phyloP scores from a whole-genome alignment of 257 asterid species.

The Ligustrum vulgare region DNA sequence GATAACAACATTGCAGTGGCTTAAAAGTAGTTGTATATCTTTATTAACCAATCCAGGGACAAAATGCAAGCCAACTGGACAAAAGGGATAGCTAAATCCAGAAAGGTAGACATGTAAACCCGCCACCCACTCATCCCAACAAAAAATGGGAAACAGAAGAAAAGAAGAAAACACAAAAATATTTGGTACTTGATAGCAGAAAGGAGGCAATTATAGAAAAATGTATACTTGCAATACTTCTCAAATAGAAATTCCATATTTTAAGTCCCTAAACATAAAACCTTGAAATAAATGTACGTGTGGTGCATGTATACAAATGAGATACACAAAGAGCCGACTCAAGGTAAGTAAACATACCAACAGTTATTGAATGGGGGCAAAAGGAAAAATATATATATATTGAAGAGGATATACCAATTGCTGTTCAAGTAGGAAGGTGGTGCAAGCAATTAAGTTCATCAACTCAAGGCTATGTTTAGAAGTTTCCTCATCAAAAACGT shows the following conservation, averaged over 20 bases:
- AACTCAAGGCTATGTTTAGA: conserved; percentile 60
- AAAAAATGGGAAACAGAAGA: not conserved
- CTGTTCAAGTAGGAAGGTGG: conserved; percentile 80
- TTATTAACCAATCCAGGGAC: conserved; percentile 2
- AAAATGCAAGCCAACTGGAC: conserved; percentile 17
- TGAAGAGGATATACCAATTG: conserved; percentile 60
- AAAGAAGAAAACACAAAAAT: not conserved
- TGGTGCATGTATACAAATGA: conserved; percentile 1
- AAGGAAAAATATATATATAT: too few species aligned
- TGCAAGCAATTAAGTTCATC: conserved; percentile 77
- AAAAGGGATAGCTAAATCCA: not conserved
- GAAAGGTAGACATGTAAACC: not conserved
- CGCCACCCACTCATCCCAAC: not conserved
- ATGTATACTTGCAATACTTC: not conserved
- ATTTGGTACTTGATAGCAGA: not conserved
- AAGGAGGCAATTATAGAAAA: not conserved
- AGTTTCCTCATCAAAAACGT: conserved; percentile 72
- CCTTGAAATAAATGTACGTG: not conserved
- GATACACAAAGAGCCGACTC: conserved; percentile 4
- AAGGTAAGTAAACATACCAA: conserved; percentile 3
- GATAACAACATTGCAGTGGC: conserved; percentile 28
- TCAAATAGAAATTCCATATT: not conserved
- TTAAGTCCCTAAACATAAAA: not conserved
- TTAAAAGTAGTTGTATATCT: not conserved
- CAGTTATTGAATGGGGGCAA: not conserved